Percentiles rank a stretch among this genome's conserved stretches.
Conservation (phyloP, 2,329 filamentous ascomycete genomes). For the Leptosphaerulina australis region DNA sequence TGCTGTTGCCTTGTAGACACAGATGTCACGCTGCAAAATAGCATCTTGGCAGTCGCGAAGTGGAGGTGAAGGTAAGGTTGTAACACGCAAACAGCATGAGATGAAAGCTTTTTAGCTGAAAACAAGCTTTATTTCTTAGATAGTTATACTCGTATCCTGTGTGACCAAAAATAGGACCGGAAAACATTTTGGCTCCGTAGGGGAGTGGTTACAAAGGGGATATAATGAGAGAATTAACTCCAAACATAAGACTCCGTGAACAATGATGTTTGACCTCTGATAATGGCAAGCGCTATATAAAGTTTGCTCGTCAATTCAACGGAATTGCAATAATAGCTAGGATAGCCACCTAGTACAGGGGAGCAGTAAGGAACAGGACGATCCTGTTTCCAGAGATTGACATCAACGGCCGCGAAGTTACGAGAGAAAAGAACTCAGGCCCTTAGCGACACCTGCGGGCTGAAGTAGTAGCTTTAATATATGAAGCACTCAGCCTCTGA, state of each 20-base stretch:
- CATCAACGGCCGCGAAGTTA: constrained; percentile 29
- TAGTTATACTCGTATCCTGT: constrained; percentile 23
- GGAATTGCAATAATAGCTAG: constrained; percentile 1
- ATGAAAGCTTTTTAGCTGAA: no score
- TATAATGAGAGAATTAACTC: constrained; percentile 21
- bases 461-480: constrained; percentile 3
- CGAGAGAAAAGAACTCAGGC: constrained; percentile 3
- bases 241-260: constrained; percentile 17
- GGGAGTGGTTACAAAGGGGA: constrained; percentile 21
- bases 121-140: no score
- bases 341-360: constrained; percentile 1
- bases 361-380: constrained; percentile 15
- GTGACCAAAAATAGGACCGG: constrained; percentile 21
- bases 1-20: neutral
- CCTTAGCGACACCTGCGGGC: constrained; percentile 26
- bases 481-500: neutral
- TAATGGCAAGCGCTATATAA: constrained; percentile 14
- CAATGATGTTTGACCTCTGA: constrained; percentile 19
- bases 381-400: constrained; percentile 23
- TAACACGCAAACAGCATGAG: neutral
- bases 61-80: constrained; percentile 7
- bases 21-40: neutral
- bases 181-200: constrained; percentile 17
- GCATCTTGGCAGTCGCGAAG: neutral
- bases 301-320: neutral